Evolutionary conservation across 805 yeast species (phyloP).

Genomic region (Ogataea pini): DNA sequence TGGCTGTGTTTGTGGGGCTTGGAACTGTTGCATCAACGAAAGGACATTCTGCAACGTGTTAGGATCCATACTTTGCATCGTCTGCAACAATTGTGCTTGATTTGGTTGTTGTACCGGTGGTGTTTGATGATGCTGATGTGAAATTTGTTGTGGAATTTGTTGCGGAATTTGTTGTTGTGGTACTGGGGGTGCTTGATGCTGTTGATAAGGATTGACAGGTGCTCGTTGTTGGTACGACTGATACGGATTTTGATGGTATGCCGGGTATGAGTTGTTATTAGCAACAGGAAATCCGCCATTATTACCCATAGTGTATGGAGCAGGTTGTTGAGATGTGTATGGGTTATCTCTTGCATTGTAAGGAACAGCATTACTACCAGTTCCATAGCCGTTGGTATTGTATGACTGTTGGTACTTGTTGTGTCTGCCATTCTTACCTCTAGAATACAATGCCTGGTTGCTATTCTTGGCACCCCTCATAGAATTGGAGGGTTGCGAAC

Average conservation of each 20-base stretch:
- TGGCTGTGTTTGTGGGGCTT: slow-evolving; percentile 11
- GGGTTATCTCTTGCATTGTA: slow-evolving; percentile 13
- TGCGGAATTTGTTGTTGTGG: not conserved
- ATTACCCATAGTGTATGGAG: slow-evolving; percentile 18
- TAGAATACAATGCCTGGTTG: slow-evolving; percentile 22
- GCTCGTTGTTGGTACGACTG: slow-evolving; percentile 8
- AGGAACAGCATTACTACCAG: slow-evolving; percentile 22
- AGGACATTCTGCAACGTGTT: slow-evolving; percentile 36
- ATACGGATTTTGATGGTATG: slow-evolving; percentile 16
- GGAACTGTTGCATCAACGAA: slow-evolving; percentile 32
- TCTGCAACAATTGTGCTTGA: slow-evolving; percentile 24
- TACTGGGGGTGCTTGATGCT: slow-evolving; percentile 4
- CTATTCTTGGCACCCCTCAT: slow-evolving; percentile 14
- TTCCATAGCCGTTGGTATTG: slow-evolving; percentile 22
- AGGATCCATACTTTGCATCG: slow-evolving; percentile 34
- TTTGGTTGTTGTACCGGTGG: slow-evolving; percentile 12
- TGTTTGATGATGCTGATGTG: slow-evolving; percentile 8
- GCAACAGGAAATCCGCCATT: slow-evolving; percentile 15
- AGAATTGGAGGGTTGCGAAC: slow-evolving; percentile 7
- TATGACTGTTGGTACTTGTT: slow-evolving; percentile 10
- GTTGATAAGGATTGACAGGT: slow-evolving; percentile 18
- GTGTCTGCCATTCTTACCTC: slow-evolving; percentile 9
- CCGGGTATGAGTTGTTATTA: slow-evolving; percentile 8
- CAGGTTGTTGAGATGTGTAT: slow-evolving; percentile 10
- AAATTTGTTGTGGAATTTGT: slow-evolving; percentile 11